Evolutionary conservation across 2,329 filamentous ascomycete species (phyloP), one percentile per base, ranked within the genome.

Genomic region (Epichloe bromicola): DNA sequence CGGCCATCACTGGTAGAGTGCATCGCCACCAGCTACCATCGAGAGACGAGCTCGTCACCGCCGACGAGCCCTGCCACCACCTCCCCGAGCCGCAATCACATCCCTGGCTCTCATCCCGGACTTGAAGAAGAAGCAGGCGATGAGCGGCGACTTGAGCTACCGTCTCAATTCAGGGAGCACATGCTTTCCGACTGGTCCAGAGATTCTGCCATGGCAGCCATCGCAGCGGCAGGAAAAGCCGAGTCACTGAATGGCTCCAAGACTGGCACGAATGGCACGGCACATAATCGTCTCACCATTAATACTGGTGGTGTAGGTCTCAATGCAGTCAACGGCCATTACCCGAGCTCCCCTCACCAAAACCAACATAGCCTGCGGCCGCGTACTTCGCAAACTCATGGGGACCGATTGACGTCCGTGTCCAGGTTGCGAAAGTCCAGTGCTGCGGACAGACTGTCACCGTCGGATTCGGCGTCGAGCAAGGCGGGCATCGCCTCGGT

Each of bases 101-200:
- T 83, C 5, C 66, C 86, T 15, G 75, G 73, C 46, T 75, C 67
- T 49, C 70, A 62, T 54, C 64, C 72, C 57, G 72, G 60, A 61
- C 62, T 61, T 30, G 69, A 60, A 50, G 67, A 60, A 26, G 23
- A 7, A 26, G 23, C 68, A 8, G 61, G 66, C 2, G 53, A 63
- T 49, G 63, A 71, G 20, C 60, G 61, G 4, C 71, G 74, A 37
- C 66, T 69, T n/a, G 75, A 83, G 52, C 70, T 95, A 2, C 85
- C 88, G 0, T 65, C 71, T 15, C 74, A 72, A 30, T 79, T 88
- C 58, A 81, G 77, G 56, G 86, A 93, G 55, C 78, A 87, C 57
- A 86, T 96, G 78, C 70, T 88, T 52, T 73, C 78, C 19, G 79
- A 86, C 46, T 96, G 91, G 91, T 85, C 81, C 39, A 82, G 83